These are phyloP conservation scores for Domatiomyces catenatus DNA, from an alignment of 2,329 filamentous ascomycete genomes.

Conservation along the genomic window DNA sequence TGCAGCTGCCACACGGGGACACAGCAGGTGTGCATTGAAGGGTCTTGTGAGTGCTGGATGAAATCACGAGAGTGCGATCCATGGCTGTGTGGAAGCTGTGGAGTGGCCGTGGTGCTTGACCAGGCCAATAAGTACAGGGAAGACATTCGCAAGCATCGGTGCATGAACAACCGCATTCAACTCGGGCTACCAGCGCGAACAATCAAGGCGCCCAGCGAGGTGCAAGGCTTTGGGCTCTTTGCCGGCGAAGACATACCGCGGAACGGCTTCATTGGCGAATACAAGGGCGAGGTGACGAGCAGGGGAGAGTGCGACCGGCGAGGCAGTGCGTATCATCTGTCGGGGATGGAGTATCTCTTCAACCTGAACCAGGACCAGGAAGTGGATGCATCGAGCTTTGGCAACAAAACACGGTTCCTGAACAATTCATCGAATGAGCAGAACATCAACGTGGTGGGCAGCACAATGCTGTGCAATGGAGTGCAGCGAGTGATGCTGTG, in stretches of 20 bases:
- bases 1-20: constrained; percentile 13
- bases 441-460: constrained; percentile 47
- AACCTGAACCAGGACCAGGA: constrained; percentile 36
- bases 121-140: constrained; percentile 50
- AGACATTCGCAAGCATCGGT: constrained; percentile 41
- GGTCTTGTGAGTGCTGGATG: constrained; percentile 50
- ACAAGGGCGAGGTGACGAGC: constrained; percentile 62
- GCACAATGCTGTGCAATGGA: constrained; percentile 57
- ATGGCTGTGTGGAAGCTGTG: constrained; percentile 56
- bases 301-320: constrained; percentile 54
- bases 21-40: constrained; percentile 13
- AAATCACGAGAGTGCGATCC: constrained; percentile 70
- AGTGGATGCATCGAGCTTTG: constrained; percentile 59
- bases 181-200: constrained; percentile 50
- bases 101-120: constrained; percentile 52
- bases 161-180: constrained; percentile 59
- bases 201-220: constrained; percentile 51
- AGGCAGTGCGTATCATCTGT: constrained; percentile 35
- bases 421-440: constrained; percentile 51
- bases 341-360: constrained; percentile 35
- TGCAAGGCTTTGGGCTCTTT: constrained; percentile 56
- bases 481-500: constrained; percentile 63
- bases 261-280: constrained; percentile 66
- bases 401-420: constrained; percentile 70
- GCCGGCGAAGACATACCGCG: constrained; percentile 50